A percentile compares a stretch with the other conserved stretches of the same genome.
Conservation (phyloP, 208 protist genomes). For the Leishmania major region DNA sequence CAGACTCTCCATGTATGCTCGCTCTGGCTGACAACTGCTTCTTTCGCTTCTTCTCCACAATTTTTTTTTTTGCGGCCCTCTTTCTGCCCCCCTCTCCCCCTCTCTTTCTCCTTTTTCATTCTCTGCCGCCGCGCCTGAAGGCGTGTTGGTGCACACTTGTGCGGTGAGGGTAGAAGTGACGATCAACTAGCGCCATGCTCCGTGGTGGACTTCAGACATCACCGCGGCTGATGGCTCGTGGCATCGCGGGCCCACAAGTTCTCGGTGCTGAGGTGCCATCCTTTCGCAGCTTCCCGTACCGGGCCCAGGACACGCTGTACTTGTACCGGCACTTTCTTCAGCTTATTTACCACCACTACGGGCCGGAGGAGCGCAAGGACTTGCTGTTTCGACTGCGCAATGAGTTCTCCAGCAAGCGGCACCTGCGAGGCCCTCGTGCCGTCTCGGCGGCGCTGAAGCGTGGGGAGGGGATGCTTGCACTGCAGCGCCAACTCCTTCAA, state of each 20-base stretch:
- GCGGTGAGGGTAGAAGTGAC: background rate
- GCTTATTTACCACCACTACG: constrained; percentile 77
- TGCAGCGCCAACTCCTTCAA: constrained; percentile 69
- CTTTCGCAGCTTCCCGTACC: constrained; percentile 75
- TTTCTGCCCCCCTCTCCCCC: background rate
- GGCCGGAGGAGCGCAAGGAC: constrained; percentile 66
- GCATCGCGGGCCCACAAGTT: constrained; percentile 45
- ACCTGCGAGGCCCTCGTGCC: constrained; percentile 61
- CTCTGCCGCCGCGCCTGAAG: background rate
- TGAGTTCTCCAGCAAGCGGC: constrained; percentile 72
- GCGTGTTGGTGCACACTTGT: background rate
- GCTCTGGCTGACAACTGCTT: background rate
- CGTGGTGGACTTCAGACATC: background rate
- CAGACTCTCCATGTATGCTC: background rate
- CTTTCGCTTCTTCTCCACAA: background rate
- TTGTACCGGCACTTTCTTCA: constrained; percentile 81
- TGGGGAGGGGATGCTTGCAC: constrained; percentile 67
- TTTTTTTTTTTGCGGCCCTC: too few species aligned
- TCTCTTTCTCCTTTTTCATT: background rate
- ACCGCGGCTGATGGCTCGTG: constrained; percentile 5
- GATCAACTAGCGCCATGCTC: background rate
- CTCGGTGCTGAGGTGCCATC: constrained; percentile 73
- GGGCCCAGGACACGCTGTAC: constrained; percentile 62
- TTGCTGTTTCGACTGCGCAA: constrained; percentile 80
- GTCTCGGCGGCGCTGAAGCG: constrained; percentile 69